phyloP scores from a whole-genome alignment of 78 protist species.

The Bodo saltans region DNA sequence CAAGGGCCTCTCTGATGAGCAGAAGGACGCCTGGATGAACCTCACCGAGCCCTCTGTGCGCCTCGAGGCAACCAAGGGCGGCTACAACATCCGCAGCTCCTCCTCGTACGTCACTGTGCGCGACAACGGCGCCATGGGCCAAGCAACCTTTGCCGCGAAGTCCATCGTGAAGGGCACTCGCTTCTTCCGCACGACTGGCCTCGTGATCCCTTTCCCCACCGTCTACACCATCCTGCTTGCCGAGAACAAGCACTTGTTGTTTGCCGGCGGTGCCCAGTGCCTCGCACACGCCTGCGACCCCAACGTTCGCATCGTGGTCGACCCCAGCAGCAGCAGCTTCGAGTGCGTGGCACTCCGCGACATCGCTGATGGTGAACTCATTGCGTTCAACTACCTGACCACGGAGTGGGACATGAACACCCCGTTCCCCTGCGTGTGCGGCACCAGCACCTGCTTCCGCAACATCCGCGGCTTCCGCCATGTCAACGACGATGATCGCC shows the following conservation, averaged over 20 bases:
- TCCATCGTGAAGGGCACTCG: no score
- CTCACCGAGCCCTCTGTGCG: no score
- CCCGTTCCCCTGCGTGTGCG: neutral
- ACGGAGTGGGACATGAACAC: neutral
- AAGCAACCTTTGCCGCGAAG: no score
- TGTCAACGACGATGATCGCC: neutral
- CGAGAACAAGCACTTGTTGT: neutral
- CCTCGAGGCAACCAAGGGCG: no score
- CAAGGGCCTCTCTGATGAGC: no score
- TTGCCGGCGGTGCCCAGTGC: neutral
- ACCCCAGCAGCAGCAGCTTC: neutral
- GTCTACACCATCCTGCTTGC: neutral
- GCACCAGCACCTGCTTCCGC: neutral
- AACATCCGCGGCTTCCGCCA: neutral
- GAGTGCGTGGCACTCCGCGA: neutral
- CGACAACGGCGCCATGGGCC: no score
- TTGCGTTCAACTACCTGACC: neutral
- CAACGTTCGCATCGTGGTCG: neutral
- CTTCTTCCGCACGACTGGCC: no score
- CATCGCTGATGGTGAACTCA: neutral
- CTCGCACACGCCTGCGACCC: neutral
- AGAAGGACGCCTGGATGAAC: no score
- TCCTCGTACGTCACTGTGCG: no score
- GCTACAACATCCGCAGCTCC: no score
- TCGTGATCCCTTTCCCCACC: neutral